Base-by-base conservation (phyloP, 139 green algal species). In the Pedinophyceae sp. region DNA sequence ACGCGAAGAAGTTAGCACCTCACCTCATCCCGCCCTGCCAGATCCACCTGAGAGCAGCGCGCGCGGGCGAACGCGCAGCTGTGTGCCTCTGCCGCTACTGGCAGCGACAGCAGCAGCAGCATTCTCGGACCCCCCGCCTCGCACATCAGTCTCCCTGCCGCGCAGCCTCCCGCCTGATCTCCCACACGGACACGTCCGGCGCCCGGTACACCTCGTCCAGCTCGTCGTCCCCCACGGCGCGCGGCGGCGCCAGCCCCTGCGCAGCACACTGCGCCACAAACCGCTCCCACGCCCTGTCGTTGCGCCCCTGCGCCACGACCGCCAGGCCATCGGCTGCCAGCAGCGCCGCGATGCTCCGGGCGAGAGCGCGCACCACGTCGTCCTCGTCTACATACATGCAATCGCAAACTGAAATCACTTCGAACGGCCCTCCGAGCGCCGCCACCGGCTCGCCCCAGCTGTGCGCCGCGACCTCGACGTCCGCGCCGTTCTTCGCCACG, bases 151-250 rank as follows among this genome's bases (percentile, higher is more conserved):
- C n/a, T n/a, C n/a, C n/a, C n/a, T n/a, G n/a, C n/a, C n/a, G n/a
- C n/a, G n/a, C n/a, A n/a, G n/a, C n/a, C n/a, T n/a, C n/a, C n/a
- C n/a, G n/a, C n/a, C n/a, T n/a, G n/a, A n/a, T n/a, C n/a, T n/a
- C n/a, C n/a, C n/a, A 54, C 49, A 83, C 67, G 15, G 63, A 48
- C 27, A 84, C 73, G 30, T 84, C 76, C 2, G 34, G 65, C 30
- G 60, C 75, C 23, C 68, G 65, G 26, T 74, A 84, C 17, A 68
- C 53, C 0, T 65, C 54, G 50, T 82, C 48, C 26, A 84, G 56
- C 48, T 80, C 60, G 15, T 17, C 19, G 13, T 30, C 30, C 0
- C 24, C 6, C 23, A 84, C 46, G 1, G 27, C 22, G 18, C 46
- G 23, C 0, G 72, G 30, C 0, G 0, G 2, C 5, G 80, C 64